These are phyloP conservation scores for Rhodotorula sp. DNA, from an alignment of 1,284 basidiomycete genomes.

Conservation along the genomic window DNA sequence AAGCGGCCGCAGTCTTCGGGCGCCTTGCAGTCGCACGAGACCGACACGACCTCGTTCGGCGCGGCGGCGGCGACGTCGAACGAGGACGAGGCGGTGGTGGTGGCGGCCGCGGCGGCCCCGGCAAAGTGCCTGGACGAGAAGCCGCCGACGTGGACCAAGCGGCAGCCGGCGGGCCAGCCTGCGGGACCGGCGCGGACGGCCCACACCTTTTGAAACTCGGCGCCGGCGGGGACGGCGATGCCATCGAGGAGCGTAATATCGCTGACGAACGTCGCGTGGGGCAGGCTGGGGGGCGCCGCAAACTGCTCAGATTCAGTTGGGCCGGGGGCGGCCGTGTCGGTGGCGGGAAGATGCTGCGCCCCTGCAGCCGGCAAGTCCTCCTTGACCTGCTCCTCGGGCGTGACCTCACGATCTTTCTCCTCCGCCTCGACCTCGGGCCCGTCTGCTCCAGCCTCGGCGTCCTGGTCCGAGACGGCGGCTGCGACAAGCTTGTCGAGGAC, in stretches of 20 bases:
- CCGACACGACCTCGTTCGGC: slow-evolving; percentile 29
- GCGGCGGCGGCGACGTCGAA: slow-evolving; percentile 13
- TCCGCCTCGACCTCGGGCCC: background rate
- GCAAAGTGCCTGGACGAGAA: slow-evolving; percentile 20
- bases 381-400: background rate
- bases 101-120: too few relatives aligned
- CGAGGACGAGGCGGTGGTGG: background rate
- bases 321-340: background rate
- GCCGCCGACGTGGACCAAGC: slow-evolving; percentile 42
- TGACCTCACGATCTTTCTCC: background rate
- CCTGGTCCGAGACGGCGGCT: background rate
- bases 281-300: background rate
- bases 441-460: background rate
- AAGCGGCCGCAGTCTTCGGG: slow-evolving; percentile 38
- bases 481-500: background rate
- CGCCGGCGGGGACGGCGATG: slow-evolving; percentile 39
- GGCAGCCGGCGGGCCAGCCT: slow-evolving; percentile 35
- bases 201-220: slow-evolving; percentile 41
- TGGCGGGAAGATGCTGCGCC: background rate
- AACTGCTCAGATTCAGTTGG: background rate
- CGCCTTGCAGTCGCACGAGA: slow-evolving; percentile 40
- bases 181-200: slow-evolving; percentile 28
- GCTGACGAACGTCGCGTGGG: slow-evolving; percentile 25
- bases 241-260: slow-evolving; percentile 43
- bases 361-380: background rate